Conservation (phyloP, 768 basidiomycete species). For the Stropharia rugosoannulata region DNA sequence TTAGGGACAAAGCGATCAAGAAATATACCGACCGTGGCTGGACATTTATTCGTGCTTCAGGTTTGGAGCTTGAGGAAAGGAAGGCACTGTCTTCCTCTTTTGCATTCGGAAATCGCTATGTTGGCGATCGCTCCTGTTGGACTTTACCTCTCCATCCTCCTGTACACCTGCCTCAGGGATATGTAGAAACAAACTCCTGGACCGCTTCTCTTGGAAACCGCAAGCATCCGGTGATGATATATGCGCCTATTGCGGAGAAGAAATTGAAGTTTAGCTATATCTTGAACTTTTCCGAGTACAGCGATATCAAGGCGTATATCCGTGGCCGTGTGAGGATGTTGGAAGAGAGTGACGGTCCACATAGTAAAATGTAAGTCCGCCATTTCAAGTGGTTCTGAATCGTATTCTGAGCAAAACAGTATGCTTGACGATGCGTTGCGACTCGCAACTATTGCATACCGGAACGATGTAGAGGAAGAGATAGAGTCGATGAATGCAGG, state of each 20-base stretch:
- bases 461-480: too few species aligned
- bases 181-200: neutral
- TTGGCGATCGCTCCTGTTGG: neutral
- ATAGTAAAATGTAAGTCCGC: too few species aligned
- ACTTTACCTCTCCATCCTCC: too few species aligned
- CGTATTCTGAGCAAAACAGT: too few species aligned
- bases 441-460: too few species aligned
- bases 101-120: neutral
- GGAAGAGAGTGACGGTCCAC: too few species aligned
- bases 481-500: too few species aligned
- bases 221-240: neutral
- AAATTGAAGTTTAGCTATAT: constrained; percentile 4
- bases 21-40: neutral
- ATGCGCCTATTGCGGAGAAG: too few species aligned
- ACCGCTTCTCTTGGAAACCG: neutral
- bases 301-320: neutral
- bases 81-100: neutral
- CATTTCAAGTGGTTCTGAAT: too few species aligned
- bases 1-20: neutral
- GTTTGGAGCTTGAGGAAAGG: neutral
- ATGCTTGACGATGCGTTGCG: too few species aligned
- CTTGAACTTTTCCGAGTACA: neutral
- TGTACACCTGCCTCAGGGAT: too few species aligned
- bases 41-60: neutral
- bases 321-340: neutral